Conservation (phyloP, 257 asterid genomes). For the Solanum medicagineum region DNA sequence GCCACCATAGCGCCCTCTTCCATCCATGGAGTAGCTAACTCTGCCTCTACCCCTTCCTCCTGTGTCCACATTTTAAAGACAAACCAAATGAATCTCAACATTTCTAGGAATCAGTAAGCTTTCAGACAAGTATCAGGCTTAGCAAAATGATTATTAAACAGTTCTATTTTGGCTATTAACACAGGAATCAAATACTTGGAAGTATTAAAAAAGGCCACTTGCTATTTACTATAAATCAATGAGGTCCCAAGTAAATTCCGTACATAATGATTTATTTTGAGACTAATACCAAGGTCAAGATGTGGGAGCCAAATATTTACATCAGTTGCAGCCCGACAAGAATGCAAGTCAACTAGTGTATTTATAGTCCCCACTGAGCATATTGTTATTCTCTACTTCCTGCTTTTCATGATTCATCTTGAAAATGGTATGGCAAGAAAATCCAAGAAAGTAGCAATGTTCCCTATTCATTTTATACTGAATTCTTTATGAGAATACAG, state of each 20-base stretch:
- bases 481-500: background rate
- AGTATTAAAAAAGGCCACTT: background rate
- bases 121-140: background rate
- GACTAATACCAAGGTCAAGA: background rate
- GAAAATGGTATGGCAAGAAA: background rate
- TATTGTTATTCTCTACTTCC: background rate
- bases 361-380: background rate
- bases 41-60: constrained; percentile 94
- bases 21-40: constrained; percentile 52
- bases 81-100: background rate
- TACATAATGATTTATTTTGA: background rate
- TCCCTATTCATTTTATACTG: background rate
- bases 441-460: background rate
- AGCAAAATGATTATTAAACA: background rate
- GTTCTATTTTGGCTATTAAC: background rate
- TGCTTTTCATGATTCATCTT: background rate
- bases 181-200: background rate
- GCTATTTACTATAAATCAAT: background rate
- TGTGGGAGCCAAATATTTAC: background rate
- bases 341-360: background rate
- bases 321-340: background rate
- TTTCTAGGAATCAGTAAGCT: background rate
- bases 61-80: constrained; percentile 7
- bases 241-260: background rate
- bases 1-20: constrained; percentile 59